Conservation (phyloP, 2,329 filamentous ascomycete species). For the Reticulascus tulasneorum region DNA sequence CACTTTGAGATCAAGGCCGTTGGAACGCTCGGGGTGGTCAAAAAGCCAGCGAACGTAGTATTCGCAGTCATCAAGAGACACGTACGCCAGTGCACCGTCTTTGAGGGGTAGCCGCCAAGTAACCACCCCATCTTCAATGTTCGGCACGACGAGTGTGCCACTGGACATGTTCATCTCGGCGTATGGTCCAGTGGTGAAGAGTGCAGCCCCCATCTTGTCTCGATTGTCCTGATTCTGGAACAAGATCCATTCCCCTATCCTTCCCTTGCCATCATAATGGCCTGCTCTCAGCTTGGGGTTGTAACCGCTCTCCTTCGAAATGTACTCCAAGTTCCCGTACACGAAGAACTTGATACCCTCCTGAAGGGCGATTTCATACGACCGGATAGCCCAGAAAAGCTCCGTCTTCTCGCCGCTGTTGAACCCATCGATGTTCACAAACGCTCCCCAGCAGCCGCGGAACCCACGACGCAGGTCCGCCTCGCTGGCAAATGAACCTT, state of each 20-base stretch:
- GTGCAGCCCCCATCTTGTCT: constrained; percentile 18
- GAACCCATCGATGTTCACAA: constrained; percentile 52
- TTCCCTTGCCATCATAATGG: constrained; percentile 45
- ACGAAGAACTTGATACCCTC: constrained; percentile 38
- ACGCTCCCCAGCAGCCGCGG: constrained; percentile 42
- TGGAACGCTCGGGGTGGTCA: constrained; percentile 37
- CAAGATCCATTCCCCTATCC: constrained; percentile 41
- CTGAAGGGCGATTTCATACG: constrained; percentile 38
- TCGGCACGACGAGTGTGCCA: constrained; percentile 33
- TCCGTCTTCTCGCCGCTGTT: constrained; percentile 49
- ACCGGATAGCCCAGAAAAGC: constrained; percentile 42
- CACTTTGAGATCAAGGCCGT: constrained; percentile 41
- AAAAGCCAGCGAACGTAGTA: constrained; percentile 45
- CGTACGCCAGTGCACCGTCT: constrained; percentile 34
- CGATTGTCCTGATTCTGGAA: constrained; percentile 28
- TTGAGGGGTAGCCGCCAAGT: constrained; percentile 38
- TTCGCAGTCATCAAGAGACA: constrained; percentile 42
- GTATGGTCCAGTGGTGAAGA: constrained; percentile 42
- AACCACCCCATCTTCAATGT: constrained; percentile 33
- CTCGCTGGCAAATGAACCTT: constrained; percentile 45
- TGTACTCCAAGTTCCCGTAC: constrained; percentile 47
- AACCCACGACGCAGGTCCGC: constrained; percentile 38
- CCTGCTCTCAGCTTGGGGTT: constrained; percentile 39
- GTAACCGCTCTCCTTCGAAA: constrained; percentile 42
- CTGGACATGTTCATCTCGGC: constrained; percentile 38